Evolutionary conservation across 192 early-diverging fungal species (phyloP).

Genomic region (Coemansia sp.): DNA sequence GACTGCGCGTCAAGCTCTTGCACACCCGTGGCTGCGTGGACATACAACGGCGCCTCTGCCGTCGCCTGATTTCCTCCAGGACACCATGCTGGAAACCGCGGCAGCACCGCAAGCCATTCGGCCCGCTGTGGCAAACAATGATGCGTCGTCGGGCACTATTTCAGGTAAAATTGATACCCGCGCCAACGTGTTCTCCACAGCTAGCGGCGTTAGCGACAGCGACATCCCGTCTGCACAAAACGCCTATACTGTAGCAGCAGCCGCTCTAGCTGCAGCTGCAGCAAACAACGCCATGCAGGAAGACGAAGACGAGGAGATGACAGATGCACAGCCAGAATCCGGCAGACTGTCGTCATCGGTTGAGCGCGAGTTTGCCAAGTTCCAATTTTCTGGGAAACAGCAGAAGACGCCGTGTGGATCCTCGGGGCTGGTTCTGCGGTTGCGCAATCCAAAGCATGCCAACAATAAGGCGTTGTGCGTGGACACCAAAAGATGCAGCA

Average conservation of each 20-base stretch:
- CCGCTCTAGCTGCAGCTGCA: neutral
- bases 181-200: constrained; percentile 1
- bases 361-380: constrained; percentile 2
- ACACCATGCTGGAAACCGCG: neutral
- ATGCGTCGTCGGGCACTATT: neutral
- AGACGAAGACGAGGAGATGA: neutral
- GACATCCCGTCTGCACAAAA: neutral
- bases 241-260: neutral
- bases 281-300: neutral
- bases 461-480: neutral
- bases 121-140: neutral
- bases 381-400: neutral
- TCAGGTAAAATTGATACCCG: constrained; percentile 1
- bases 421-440: neutral
- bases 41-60: neutral
- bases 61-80: neutral
- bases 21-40: constrained; percentile 71
- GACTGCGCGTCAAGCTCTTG: constrained; percentile 71
- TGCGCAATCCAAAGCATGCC: neutral
- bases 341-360: neutral
- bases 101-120: neutral
- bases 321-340: neutral
- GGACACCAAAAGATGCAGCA: neutral
- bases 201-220: neutral
- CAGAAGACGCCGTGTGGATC: neutral